Conservation (phyloP, 768 basidiomycete genomes). For the Favolaschia claudopus region DNA sequence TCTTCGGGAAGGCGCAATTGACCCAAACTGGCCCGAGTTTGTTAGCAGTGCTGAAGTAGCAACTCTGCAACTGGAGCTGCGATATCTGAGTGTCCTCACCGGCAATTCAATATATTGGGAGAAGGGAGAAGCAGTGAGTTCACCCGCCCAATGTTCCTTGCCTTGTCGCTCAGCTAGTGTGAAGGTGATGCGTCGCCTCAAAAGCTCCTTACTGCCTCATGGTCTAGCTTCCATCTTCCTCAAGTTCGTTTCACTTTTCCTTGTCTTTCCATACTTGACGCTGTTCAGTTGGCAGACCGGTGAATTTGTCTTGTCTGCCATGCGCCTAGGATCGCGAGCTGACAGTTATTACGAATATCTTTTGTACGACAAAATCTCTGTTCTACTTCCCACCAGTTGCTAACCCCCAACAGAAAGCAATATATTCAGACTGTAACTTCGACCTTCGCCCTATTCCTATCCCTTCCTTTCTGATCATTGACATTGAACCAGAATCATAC, state of each 20-base stretch:
- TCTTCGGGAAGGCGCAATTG: constrained; percentile 62
- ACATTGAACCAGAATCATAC: constrained; percentile 61
- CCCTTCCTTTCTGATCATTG: background rate
- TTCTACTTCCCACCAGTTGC: background rate
- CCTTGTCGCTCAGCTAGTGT: background rate
- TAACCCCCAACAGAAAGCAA: constrained; percentile 63
- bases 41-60: constrained; percentile 88
- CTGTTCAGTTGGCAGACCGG: constrained; percentile 43
- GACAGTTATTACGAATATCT: constrained; percentile 96
- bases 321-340: constrained; percentile 90
- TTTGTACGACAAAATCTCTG: constrained; percentile 53
- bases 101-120: constrained; percentile 84
- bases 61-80: constrained; percentile 90
- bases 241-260: constrained; percentile 57
- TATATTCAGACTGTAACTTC: constrained; percentile 79
- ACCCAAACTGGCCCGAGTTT: constrained; percentile 64
- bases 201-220: constrained; percentile 63
- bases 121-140: constrained; percentile 71
- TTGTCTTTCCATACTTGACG: background rate
- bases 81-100: constrained; percentile 83
- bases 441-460: background rate
- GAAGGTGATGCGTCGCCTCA: constrained; percentile 74
- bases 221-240: constrained; percentile 89
- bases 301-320: constrained; percentile 65
- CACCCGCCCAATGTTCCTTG: background rate